These are phyloP conservation scores for Calonectria fujianensis DNA, from an alignment of 2,329 filamentous ascomycete genomes.

Conservation along the genomic window DNA sequence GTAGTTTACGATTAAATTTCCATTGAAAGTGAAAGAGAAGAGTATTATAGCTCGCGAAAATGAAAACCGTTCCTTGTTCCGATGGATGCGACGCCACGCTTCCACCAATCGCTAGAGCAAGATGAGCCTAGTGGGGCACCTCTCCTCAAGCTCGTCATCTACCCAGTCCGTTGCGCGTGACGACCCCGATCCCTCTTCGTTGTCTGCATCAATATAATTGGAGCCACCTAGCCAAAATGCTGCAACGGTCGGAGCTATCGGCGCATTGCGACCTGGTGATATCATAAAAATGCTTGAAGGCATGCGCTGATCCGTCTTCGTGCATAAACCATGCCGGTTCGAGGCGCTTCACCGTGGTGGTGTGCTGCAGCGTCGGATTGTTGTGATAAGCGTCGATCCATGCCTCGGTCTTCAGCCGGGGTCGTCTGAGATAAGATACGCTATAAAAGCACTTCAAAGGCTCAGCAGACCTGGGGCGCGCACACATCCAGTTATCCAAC, in stretches of 20 bases:
- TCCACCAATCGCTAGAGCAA: not conserved
- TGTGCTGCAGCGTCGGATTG: conserved; percentile 19
- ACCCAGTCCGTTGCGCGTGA: conserved; percentile 1
- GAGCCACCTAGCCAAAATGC: not conserved
- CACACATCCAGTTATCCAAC: not conserved
- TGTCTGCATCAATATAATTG: conserved; percentile 2
- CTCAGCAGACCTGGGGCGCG: not conserved
- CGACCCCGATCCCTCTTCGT: not conserved
- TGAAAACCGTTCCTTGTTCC: not conserved
- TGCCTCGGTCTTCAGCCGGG: not conserved
- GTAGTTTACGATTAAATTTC: not conserved
- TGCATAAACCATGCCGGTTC: conserved; percentile 15
- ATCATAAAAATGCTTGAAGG: not conserved
- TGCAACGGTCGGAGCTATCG: conserved; percentile 3
- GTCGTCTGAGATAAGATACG: not conserved
- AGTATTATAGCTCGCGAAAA: not conserved
- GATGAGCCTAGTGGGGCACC: not conserved
- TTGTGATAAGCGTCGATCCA: conserved; percentile 23
- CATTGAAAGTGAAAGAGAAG: not conserved
- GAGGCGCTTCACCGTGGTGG: conserved; percentile 10
- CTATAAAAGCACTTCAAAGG: not conserved
- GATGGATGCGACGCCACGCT: not conserved
- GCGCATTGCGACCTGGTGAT: not conserved
- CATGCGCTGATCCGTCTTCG: not conserved
- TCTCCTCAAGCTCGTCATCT: conserved; percentile 18